A percentile compares a stretch with the other conserved stretches of the same genome.
These are phyloP conservation scores for Stemphylium lycopersici DNA, from an alignment of 2,329 filamentous ascomycete genomes.

Conservation along the genomic window DNA sequence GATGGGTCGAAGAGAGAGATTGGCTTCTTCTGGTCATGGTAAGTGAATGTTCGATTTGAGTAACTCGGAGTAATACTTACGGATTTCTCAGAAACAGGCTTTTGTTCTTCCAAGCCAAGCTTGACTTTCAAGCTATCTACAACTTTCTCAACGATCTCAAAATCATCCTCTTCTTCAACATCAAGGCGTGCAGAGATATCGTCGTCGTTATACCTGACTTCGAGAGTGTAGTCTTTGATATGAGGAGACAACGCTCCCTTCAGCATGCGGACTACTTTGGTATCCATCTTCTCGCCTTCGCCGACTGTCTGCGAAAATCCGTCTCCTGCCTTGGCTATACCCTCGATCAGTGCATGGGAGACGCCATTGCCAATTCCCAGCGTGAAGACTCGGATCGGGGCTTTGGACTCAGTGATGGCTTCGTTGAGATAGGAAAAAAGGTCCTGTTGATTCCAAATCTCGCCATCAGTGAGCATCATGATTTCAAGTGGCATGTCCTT, in stretches of 20 bases:
- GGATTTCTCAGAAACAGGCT: slow-evolving; percentile 14
- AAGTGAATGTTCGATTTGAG: slow-evolving; percentile 9
- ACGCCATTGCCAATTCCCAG: slow-evolving; percentile 62
- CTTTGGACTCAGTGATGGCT: slow-evolving; percentile 49
- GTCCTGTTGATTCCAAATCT: slow-evolving; percentile 57
- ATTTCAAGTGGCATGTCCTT: slow-evolving; percentile 58
- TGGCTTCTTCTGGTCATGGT: slow-evolving; percentile 44
- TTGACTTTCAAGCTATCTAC: slow-evolving; percentile 56
- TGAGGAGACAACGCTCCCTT: slow-evolving; percentile 73
- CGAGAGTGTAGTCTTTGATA: slow-evolving; percentile 66
- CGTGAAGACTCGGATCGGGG: slow-evolving; percentile 61
- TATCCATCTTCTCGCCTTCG: slow-evolving; percentile 69
- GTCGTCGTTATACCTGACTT: slow-evolving; percentile 63
- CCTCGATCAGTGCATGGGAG: slow-evolving; percentile 64
- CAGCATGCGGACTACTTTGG: slow-evolving; percentile 74
- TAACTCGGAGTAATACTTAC: slow-evolving; percentile 10
- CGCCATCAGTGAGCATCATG: slow-evolving; percentile 63
- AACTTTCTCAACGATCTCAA: slow-evolving; percentile 67
- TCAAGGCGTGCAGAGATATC: slow-evolving; percentile 11
- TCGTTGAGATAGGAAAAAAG: slow-evolving; percentile 58
- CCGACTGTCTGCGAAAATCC: slow-evolving; percentile 67
- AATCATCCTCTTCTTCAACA: slow-evolving; percentile 55
- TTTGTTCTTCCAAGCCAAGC: slow-evolving; percentile 24
- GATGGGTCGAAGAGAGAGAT: slow-evolving; percentile 67
- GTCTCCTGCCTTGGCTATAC: slow-evolving; percentile 63